Conservation (phyloP, 108 stramenopile species). For the Cyclotella kingstonii region DNA sequence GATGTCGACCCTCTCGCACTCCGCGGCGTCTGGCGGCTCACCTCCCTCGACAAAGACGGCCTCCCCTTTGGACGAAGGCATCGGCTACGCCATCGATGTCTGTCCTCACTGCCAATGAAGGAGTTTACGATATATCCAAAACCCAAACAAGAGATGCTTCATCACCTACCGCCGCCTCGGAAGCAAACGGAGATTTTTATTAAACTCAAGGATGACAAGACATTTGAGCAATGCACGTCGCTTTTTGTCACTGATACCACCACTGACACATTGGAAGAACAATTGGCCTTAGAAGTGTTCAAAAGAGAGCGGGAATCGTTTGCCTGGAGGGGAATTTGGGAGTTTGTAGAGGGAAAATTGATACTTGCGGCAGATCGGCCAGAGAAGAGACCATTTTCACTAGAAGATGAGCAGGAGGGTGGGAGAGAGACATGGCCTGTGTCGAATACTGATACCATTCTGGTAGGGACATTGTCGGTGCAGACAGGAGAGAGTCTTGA, state of each 20-base stretch:
- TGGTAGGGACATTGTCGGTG: conserved; percentile 68
- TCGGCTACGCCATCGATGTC: conserved; percentile 11
- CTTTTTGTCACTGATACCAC: conserved; percentile 29
- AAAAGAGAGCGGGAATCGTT: conserved; percentile 38
- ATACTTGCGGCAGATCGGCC: conserved; percentile 80
- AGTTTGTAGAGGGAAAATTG: conserved; percentile 70
- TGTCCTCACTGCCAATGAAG: conserved; percentile 52
- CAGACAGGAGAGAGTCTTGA: conserved; percentile 43
- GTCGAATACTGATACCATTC: conserved; percentile 56
- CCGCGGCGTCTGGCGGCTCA: conserved; percentile 70
- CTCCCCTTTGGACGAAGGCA: conserved; percentile 44
- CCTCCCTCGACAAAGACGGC: conserved; percentile 38
- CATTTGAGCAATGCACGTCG: conserved; percentile 64
- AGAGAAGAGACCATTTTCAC: conserved; percentile 39
- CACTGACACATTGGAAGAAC: conserved; percentile 21
- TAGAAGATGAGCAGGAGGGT: conserved; percentile 15
- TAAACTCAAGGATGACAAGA: conserved; percentile 77
- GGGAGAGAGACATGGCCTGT: background rate
- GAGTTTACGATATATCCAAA: conserved; percentile 81
- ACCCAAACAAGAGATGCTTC: conserved; percentile 7
- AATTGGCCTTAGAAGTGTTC: conserved; percentile 29
- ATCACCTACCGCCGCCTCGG: background rate
- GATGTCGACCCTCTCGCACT: conserved; percentile 67
- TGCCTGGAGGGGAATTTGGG: conserved; percentile 71
- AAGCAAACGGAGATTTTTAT: conserved; percentile 64